phyloP scores from a whole-genome alignment of 192 early-diverging fungal species.

The Linnemannia elongata region DNA sequence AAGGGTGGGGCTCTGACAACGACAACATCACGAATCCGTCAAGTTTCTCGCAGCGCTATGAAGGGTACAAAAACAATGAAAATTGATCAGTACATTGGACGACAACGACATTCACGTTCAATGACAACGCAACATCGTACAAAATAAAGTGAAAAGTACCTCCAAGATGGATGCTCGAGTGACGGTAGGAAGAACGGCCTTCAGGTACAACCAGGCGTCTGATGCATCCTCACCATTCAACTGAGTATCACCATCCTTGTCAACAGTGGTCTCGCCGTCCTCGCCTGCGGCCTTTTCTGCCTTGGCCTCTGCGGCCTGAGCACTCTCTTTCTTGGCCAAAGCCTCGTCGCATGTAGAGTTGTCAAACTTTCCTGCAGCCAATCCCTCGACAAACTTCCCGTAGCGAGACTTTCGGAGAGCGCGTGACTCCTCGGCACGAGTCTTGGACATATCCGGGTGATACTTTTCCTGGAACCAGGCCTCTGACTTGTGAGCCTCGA shows the following conservation, averaged over 20 bases:
- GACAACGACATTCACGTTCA: background rate
- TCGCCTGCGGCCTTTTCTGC: constrained; percentile 33
- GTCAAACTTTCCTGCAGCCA: constrained; percentile 82
- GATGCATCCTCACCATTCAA: background rate
- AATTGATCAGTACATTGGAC: background rate
- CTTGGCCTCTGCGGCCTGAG: constrained; percentile 18
- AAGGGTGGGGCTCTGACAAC: constrained; percentile 87
- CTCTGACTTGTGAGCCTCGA: constrained; percentile 79
- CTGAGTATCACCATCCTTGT: constrained; percentile 37
- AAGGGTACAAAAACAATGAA: background rate
- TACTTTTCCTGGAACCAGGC: constrained; percentile 97
- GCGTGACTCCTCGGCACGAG: constrained; percentile 65
- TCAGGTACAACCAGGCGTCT: constrained; percentile 38
- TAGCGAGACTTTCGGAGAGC: constrained; percentile 69
- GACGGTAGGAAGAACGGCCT: constrained; percentile 36
- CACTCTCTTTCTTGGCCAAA: constrained; percentile 34
- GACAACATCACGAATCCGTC: constrained; percentile 88
- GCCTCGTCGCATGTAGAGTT: constrained; percentile 56
- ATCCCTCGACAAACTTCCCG: constrained; percentile 71
- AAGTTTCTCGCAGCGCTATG: constrained; percentile 74
- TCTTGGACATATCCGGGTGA: constrained; percentile 78
- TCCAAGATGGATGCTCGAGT: constrained; percentile 42
- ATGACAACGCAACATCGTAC: background rate
- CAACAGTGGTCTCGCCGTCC: background rate
- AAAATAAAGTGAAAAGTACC: constrained; percentile 12